Conservation (phyloP, 129 eudicot genomes). For the Silybum marianum region DNA sequence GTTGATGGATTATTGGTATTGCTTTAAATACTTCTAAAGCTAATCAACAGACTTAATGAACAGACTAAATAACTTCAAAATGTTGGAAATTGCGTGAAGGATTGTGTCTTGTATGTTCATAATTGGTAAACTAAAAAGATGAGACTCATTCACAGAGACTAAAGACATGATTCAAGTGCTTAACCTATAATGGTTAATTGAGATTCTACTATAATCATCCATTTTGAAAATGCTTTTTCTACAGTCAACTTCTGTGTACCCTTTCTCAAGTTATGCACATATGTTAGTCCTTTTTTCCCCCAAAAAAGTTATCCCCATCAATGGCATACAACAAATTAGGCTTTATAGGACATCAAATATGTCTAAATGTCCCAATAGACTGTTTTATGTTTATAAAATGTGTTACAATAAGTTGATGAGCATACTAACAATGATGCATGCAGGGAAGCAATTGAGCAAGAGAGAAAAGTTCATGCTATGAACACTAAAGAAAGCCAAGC, state of each 20-base stretch:
- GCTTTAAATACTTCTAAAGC: not conserved
- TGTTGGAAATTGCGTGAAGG: not conserved
- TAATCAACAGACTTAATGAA: not conserved
- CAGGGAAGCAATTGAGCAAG: conserved; percentile 66
- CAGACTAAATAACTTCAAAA: not conserved
- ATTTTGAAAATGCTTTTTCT: not conserved
- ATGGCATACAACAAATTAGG: not conserved
- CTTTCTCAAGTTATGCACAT: not conserved
- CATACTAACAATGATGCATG: conserved; percentile 11
- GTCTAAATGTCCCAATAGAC: not conserved
- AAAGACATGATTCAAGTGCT: not conserved
- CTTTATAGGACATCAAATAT: not conserved
- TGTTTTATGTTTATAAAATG: not conserved
- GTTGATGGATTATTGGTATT: not conserved
- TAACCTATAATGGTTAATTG: not conserved
- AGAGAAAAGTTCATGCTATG: conserved; percentile 37
- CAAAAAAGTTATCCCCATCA: not conserved
- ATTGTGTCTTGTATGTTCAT: not conserved
- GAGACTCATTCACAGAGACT: not conserved
- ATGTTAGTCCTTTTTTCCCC: not conserved
- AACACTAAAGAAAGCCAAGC: conserved; percentile 41
- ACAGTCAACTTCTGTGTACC: not conserved
- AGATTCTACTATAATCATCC: not conserved
- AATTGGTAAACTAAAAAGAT: not conserved
- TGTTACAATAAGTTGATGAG: not conserved